phyloP scores from a whole-genome alignment of 768 basidiomycete genomes.

The Pilatotrama ljubarskyi region DNA sequence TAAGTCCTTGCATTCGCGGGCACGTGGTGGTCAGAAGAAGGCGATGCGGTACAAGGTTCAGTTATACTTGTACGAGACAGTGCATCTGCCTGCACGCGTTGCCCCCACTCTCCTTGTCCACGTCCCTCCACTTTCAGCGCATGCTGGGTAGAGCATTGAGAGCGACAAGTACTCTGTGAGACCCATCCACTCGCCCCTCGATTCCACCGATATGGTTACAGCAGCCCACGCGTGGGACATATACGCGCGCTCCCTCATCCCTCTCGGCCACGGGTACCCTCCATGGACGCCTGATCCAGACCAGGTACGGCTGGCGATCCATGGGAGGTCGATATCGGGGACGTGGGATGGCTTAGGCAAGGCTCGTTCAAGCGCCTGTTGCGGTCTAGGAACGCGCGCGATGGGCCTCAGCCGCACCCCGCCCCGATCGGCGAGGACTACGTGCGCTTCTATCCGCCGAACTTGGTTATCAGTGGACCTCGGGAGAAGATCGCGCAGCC shows the following conservation, averaged over 20 bases:
- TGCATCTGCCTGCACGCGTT: too few relatives aligned
- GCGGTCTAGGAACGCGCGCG: neutral
- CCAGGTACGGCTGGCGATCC: neutral
- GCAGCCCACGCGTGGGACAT: conserved; percentile 7
- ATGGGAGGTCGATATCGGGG: conserved; percentile 17
- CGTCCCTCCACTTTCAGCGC: neutral
- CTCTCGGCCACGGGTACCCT: conserved; percentile 17
- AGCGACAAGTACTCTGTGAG: too few relatives aligned
- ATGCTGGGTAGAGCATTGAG: too few relatives aligned
- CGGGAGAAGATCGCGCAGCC: neutral
- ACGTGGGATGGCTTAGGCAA: conserved; percentile 16
- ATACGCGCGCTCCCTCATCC: conserved; percentile 12
- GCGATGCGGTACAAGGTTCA: conserved; percentile 9
- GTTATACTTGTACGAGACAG: neutral
- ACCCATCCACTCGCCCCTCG: neutral
- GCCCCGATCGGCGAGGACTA: conserved; percentile 4
- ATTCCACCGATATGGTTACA: neutral
- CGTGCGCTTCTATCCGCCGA: conserved; percentile 3
- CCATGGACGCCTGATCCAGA: conserved; percentile 19
- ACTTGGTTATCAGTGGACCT: neutral
- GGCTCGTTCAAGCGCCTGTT: conserved; percentile 19
- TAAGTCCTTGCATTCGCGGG: too few relatives aligned
- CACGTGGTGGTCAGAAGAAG: neutral
- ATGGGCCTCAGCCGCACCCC: neutral
- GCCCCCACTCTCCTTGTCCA: neutral